phyloP scores from a whole-genome alignment of 2,329 filamentous ascomycete genomes.

The Ilyonectria destructans region DNA sequence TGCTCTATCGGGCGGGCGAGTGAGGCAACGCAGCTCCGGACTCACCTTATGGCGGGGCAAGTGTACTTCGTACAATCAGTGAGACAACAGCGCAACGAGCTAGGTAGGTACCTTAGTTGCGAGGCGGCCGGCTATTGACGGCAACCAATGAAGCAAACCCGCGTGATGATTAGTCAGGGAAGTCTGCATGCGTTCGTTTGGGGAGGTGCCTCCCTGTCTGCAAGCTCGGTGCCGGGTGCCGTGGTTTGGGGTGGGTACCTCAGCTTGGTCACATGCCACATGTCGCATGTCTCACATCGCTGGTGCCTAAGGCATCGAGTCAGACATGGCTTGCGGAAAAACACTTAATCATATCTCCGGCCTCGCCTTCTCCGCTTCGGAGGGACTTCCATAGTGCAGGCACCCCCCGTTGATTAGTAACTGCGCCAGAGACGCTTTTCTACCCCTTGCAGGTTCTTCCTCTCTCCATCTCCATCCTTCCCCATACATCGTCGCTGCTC shows the following conservation, averaged over 20 bases:
- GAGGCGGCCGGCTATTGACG: constrained; percentile 48
- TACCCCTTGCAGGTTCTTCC: constrained; percentile 44
- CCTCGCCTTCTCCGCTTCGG: constrained; percentile 1
- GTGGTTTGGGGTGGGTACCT: too few relatives aligned
- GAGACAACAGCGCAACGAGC: constrained; percentile 21
- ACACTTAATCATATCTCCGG: constrained; percentile 12
- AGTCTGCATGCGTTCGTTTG: constrained; percentile 25
- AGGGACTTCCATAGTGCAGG: background rate
- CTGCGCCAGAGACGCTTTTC: constrained; percentile 27
- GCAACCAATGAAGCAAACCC: constrained; percentile 48
- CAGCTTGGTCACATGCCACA: background rate
- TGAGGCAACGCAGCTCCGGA: constrained; percentile 41
- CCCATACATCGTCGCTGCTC: constrained; percentile 38
- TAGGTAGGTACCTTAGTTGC: too few relatives aligned
- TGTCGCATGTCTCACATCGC: background rate
- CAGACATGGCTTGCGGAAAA: constrained; percentile 32
- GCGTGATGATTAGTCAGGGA: constrained; percentile 45
- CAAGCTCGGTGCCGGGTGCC: too few relatives aligned
- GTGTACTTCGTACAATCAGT: constrained; percentile 27
- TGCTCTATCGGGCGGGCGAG: constrained; percentile 47
- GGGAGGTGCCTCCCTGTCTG: background rate
- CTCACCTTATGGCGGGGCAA: constrained; percentile 50
- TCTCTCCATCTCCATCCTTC: constrained; percentile 28
- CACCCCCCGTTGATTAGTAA: constrained; percentile 40
- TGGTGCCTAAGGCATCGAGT: background rate